Base-by-base conservation (phyloP, 805 yeast genomes). In the Wickerhamomyces sydowiorum region DNA sequence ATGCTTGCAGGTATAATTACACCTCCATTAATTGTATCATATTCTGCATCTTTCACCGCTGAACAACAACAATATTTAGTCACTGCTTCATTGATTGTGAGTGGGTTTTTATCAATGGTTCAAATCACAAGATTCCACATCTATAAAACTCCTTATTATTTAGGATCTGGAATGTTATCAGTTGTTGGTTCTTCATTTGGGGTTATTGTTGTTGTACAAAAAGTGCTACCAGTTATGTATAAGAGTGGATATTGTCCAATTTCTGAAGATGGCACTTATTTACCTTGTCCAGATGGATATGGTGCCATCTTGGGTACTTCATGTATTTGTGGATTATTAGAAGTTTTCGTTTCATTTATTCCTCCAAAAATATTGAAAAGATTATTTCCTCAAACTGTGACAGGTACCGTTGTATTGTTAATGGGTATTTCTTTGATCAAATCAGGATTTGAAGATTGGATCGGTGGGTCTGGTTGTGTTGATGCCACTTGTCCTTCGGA, bases 111-210 rank as follows among this genome's bases (percentile, higher is more conserved):
- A 46, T 84, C 96, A 0, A 54, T 75, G 35, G 66, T 89, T 48
- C 95, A 86, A 59, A 83, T 89, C 57, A 82, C 95, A 10, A 74
- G 96, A 48, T 80, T 89, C 65, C 87, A 80, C 53, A 77, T 89
- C 42, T 82, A 75, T 30, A 73, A 71, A 37, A 87, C 96, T 4
- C 81, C 79, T 12, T 86, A 83, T 61, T 86, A 75, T 54, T 60
- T 89, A n/a, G 97, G 96, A 18, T 86, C 96, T 0, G 97, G 97
- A 30, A 66, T 86, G 57, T 72, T 89, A 37, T 84, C 93, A 13
- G 95, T 89, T 32, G 90, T 89, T 18, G 97, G 96, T 48, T 85
- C 95, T 9, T 84, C 95, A 1, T 89, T 89, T 61, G 87, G 95
- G 19, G 86, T 95, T 31, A 84, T 89, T 56, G 74, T 90, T 19